Evolutionary conservation across 78 protist species (phyloP).

Genomic region (Dictyostelium capitatum): DNA sequence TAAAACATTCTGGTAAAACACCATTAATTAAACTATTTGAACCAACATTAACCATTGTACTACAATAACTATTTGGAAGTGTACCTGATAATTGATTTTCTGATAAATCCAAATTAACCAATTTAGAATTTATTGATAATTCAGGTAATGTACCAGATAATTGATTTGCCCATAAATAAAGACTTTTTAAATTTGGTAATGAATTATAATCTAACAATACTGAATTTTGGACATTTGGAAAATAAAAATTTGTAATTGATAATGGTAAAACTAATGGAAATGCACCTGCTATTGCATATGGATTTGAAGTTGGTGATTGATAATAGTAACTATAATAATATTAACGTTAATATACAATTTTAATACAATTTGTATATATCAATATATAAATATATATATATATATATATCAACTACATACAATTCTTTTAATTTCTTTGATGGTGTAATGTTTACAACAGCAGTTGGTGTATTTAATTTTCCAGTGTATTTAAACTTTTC

Average conservation of each 20-base stretch:
- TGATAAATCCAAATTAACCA: neutral
- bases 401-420: neutral
- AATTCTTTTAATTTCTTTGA: neutral
- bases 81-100: neutral
- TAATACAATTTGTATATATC: too few species aligned
- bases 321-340: too few species aligned
- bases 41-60: neutral
- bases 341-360: too few species aligned
- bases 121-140: neutral
- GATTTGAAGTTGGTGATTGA: neutral
- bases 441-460: neutral
- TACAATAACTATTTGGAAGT: neutral
- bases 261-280: neutral
- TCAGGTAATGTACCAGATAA: neutral
- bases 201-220: neutral
- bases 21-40: neutral
- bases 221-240: neutral
- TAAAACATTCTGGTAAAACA: neutral
- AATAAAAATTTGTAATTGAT: neutral
- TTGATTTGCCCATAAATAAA: neutral
- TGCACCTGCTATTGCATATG: neutral
- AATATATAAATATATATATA: neutral
- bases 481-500: neutral
- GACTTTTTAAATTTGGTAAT: neutral
- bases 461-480: neutral